Percentiles rank a stretch among this genome's conserved stretches.
Evolutionary conservation across 2,329 filamentous ascomycete genomes (phyloP).

Genomic region (Leptoxyphium fumago): DNA sequence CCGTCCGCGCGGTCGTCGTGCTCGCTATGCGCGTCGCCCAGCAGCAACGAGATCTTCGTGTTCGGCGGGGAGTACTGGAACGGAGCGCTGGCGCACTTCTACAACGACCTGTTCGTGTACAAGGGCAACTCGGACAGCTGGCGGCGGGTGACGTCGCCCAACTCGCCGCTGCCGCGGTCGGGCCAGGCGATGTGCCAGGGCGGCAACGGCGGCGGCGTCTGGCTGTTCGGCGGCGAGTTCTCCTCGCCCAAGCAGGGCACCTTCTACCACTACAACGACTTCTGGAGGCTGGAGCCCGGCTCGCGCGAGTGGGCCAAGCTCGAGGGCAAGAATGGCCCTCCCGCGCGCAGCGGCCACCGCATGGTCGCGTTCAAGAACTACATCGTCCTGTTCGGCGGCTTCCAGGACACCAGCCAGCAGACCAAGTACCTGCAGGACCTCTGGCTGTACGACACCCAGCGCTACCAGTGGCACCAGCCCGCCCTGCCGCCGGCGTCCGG

Average conservation of each 20-base stretch:
- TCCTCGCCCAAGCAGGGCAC: slow-evolving; percentile 93
- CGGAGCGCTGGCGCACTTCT: slow-evolving; percentile 64
- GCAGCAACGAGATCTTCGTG: slow-evolving; percentile 68
- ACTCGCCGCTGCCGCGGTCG: slow-evolving; percentile 75
- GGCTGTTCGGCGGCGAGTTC: slow-evolving; percentile 93
- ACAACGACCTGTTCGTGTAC: slow-evolving; percentile 52
- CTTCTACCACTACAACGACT: slow-evolving; percentile 98
- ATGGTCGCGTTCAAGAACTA: slow-evolving; percentile 98
- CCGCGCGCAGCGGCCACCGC: slow-evolving; percentile 78
- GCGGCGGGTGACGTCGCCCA: slow-evolving; percentile 79
- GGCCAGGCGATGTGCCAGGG: slow-evolving; percentile 92
- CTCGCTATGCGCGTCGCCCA: slow-evolving; percentile 67
- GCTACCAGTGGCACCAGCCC: slow-evolving; percentile 72
- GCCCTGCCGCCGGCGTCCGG: slow-evolving; percentile 54
- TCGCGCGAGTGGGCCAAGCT: slow-evolving; percentile 83
- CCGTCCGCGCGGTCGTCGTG: slow-evolving; percentile 65
- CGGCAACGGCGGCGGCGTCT: slow-evolving; percentile 71
- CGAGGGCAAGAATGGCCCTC: slow-evolving; percentile 64
- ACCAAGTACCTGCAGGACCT: slow-evolving; percentile 88
- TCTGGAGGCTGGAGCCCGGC: slow-evolving; percentile 79
- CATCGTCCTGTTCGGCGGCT: slow-evolving; percentile 87
- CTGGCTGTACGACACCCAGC: slow-evolving; percentile 88
- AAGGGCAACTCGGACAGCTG: slow-evolving; percentile 78
- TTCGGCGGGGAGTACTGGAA: slow-evolving; percentile 97
- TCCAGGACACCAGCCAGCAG: slow-evolving; percentile 90